These are phyloP conservation scores for Adansonia rubrostipa DNA, from an alignment of 441 rosid species.

Conservation along the genomic window DNA sequence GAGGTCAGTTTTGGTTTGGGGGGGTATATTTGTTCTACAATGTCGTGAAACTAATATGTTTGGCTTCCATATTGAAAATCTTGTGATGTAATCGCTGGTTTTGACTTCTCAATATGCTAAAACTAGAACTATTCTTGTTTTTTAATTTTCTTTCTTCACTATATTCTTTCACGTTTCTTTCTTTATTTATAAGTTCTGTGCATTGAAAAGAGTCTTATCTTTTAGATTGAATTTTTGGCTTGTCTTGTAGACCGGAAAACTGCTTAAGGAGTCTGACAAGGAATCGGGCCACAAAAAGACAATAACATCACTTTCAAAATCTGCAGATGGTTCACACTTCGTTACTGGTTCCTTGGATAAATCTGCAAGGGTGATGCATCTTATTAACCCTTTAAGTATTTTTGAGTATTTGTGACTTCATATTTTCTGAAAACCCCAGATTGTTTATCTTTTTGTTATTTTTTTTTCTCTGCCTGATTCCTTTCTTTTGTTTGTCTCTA, in stretches of 20 bases:
- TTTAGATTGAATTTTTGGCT: slow-evolving; percentile 1
- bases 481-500: slow-evolving; percentile 24
- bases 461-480: background rate
- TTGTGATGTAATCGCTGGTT: background rate
- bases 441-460: background rate
- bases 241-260: slow-evolving; percentile 71
- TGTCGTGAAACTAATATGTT: background rate
- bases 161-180: slow-evolving; percentile 1
- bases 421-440: background rate
- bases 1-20: too few relatives aligned
- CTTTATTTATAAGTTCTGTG: background rate
- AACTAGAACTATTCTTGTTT: background rate
- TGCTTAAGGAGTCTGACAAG: slow-evolving; percentile 64
- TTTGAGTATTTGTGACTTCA: background rate
- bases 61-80: background rate
- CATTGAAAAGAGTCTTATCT: background rate
- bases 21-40: too few relatives aligned
- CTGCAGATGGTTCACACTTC: slow-evolving; percentile 81
- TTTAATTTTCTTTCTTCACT: background rate
- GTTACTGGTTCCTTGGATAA: slow-evolving; percentile 87
- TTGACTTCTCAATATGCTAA: background rate
- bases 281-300: slow-evolving; percentile 82
- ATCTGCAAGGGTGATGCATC: slow-evolving; percentile 74
- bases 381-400: background rate
- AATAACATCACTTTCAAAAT: slow-evolving; percentile 74